A percentile compares a stretch with the other conserved stretches of the same genome.
These are phyloP conservation scores for Draba incana DNA, from an alignment of 345 rosid species.

Conservation along the genomic window DNA sequence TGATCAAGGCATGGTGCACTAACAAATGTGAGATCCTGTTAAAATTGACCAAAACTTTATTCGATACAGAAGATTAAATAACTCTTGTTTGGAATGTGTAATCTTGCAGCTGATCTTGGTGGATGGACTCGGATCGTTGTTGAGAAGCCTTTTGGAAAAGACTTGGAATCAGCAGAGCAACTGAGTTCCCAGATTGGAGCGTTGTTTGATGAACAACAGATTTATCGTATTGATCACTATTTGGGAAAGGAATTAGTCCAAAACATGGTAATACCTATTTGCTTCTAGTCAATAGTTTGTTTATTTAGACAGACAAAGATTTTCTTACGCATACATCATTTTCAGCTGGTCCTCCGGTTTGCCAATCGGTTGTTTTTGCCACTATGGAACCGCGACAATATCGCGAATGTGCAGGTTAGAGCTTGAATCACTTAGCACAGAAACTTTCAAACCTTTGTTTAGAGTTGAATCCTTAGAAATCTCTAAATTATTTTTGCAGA, in stretches of 20 bases:
- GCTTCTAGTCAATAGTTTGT: constrained; percentile 25
- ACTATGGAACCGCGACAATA: constrained; percentile 98
- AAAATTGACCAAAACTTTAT: not conserved
- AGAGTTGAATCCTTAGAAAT: constrained; percentile 1
- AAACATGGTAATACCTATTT: constrained; percentile 67
- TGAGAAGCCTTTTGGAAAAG: constrained; percentile 97
- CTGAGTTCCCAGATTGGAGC: constrained; percentile 87
- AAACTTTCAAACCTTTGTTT: not conserved
- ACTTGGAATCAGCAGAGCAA: constrained; percentile 80
- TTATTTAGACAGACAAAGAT: constrained; percentile 21
- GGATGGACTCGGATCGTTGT: constrained; percentile 98
- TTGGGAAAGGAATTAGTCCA: constrained; percentile 97
- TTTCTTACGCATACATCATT: constrained; percentile 32
- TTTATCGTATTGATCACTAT: constrained; percentile 95
- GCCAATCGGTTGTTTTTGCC: constrained; percentile 95
- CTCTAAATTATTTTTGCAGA: constrained; percentile 46
- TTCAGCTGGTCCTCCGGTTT: constrained; percentile 95
- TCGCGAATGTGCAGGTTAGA: constrained; percentile 92
- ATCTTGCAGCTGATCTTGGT: constrained; percentile 74
- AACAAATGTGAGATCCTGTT: constrained; percentile 69
- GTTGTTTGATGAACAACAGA: constrained; percentile 88
- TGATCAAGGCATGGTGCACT: constrained; percentile 84
- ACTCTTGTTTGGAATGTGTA: not conserved
- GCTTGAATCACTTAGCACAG: not conserved
- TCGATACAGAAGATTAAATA: constrained; percentile 6